phyloP scores from a whole-genome alignment of 2,329 filamentous ascomycete species.

The Pezizomycotina sp. region DNA sequence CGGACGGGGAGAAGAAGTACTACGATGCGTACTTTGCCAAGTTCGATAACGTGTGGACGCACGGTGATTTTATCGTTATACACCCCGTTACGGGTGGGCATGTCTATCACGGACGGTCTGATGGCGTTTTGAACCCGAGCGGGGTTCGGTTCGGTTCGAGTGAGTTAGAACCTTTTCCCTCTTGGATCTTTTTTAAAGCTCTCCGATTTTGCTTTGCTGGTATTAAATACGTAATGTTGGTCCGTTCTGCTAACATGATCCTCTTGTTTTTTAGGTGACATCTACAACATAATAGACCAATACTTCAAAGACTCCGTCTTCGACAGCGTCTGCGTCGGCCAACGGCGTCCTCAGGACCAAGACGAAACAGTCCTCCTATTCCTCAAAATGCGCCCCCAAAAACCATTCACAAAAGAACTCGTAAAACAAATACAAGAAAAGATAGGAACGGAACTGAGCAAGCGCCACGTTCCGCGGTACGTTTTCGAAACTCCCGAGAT shows the following conservation, averaged over 20 bases:
- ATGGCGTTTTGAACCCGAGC: constrained; percentile 64
- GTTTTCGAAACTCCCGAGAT: constrained; percentile 69
- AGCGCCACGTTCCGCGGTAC: constrained; percentile 60
- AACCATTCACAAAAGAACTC: constrained; percentile 39
- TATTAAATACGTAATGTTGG: too few relatives aligned
- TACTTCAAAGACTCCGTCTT: constrained; percentile 45
- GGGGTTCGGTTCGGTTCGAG: too few relatives aligned
- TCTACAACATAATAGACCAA: constrained; percentile 56
- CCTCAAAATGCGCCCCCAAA: constrained; percentile 42
- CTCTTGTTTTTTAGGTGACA: too few relatives aligned
- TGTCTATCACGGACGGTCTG: constrained; percentile 31
- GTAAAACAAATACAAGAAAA: constrained; percentile 44
- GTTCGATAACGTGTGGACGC: constrained; percentile 57
- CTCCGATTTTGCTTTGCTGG: too few relatives aligned
- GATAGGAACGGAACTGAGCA: constrained; percentile 50
- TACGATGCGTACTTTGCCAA: constrained; percentile 44
- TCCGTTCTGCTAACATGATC: too few relatives aligned
- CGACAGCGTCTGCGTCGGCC: constrained; percentile 67
- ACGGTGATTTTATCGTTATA: constrained; percentile 61
- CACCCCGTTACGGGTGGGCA: constrained; percentile 37
- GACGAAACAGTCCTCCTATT: constrained; percentile 46
- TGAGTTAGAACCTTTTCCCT: too few relatives aligned
- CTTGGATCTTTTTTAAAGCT: too few relatives aligned
- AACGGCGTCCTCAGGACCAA: constrained; percentile 44
- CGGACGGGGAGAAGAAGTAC: constrained; percentile 41